Conservation (phyloP, 1,284 basidiomycete species). For the Trichosporon asahii region DNA sequence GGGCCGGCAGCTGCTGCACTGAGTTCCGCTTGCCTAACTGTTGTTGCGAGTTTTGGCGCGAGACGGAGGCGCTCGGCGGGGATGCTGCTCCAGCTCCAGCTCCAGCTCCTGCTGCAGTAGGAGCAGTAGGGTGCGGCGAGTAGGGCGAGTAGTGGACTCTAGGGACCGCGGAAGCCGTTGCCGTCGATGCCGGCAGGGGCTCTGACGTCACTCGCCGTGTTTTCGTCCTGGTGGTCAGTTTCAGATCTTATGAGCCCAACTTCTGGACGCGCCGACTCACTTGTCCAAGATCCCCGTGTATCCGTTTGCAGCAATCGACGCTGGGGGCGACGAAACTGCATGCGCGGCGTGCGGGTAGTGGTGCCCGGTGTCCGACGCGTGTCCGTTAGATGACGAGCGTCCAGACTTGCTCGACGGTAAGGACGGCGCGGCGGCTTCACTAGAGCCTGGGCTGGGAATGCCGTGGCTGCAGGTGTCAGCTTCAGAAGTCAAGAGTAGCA, state of each 20-base stretch:
- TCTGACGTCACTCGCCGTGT: conserved; percentile 1
- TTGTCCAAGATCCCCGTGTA: neutral
- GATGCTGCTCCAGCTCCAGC: neutral
- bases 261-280: neutral
- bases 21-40: neutral
- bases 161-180: neutral
- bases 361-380: neutral
- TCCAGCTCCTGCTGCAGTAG: neutral
- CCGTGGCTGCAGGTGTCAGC: conserved; percentile 6
- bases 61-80: neutral
- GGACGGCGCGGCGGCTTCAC: conserved; percentile 4
- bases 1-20: neutral
- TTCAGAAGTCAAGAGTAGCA: neutral
- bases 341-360: neutral
- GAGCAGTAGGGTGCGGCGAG: neutral
- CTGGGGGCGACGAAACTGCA: neutral
- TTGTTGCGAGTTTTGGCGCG: neutral
- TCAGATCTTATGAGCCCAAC: too few relatives aligned
- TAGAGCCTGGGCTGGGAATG: conserved; percentile 1
- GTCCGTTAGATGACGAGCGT: neutral
- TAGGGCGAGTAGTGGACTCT: conserved; percentile 9
- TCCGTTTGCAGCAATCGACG: neutral
- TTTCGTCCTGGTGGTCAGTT: neutral
- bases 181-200: neutral
- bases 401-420: conserved; percentile 3